phyloP scores from a whole-genome alignment of 495 filamentous ascomycete species.

The Coniosporium apollinis region DNA sequence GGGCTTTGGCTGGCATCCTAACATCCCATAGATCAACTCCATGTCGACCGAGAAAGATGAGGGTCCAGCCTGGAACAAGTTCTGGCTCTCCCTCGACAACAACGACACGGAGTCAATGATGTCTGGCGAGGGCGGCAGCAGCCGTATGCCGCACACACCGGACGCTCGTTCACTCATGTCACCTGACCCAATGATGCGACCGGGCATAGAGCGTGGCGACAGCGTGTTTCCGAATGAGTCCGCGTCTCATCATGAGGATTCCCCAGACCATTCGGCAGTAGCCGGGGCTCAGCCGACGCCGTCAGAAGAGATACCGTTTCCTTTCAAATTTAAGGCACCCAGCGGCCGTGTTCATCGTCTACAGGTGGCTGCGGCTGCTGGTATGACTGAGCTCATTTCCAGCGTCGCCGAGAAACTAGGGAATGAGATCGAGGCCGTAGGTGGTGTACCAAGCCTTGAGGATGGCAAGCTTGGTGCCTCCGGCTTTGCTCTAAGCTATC shows the following conservation, averaged over 20 bases:
- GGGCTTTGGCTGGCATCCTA: no score
- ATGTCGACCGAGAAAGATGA: conserved; percentile 73
- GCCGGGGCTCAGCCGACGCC: conserved; percentile 32
- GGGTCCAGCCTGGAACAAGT: conserved; percentile 98
- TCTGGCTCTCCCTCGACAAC: conserved; percentile 93
- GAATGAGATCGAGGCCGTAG: conserved; percentile 68
- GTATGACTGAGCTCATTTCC: conserved; percentile 64
- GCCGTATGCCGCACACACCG: conserved; percentile 42
- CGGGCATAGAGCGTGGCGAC: conserved; percentile 47
- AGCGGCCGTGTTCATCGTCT: conserved; percentile 88
- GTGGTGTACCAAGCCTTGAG: conserved; percentile 53
- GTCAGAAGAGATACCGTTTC: conserved; percentile 60
- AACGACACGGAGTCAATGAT: conserved; percentile 94
- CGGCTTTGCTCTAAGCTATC: conserved; percentile 90
- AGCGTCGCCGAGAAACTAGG: conserved; percentile 77
- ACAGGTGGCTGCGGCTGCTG: conserved; percentile 63
- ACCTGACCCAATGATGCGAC: conserved; percentile 45
- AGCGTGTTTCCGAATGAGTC: conserved; percentile 86
- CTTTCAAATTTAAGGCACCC: conserved; percentile 99
- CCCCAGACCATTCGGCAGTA: conserved; percentile 47
- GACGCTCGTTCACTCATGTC: conserved; percentile 59
- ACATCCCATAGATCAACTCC: conserved; percentile 43
- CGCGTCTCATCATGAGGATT: conserved; percentile 74
- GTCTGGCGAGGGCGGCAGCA: conserved; percentile 68
- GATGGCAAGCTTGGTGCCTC: conserved; percentile 62